Base-by-base conservation (phyloP, 2,329 filamentous ascomycete species). In the Fusarium sarcochroum region DNA sequence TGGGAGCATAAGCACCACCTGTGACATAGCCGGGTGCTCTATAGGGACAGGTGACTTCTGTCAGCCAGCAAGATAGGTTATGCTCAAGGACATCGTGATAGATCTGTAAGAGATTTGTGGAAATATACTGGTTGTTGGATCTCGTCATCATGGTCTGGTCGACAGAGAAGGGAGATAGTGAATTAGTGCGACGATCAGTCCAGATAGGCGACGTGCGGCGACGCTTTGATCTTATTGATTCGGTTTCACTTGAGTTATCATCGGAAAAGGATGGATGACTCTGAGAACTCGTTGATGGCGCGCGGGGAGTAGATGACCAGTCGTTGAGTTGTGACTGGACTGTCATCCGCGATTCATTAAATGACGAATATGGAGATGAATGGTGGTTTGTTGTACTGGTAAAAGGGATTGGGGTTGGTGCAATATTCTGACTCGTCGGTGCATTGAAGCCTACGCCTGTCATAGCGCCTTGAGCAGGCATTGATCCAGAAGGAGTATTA, bases 11-110 rank as follows among this genome's bases (percentile, higher is more conserved):
- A 0, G 20, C 52, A 7, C 47, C 57, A 1, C 46, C 49, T 4
- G 57, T 45, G 40, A 62, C 45, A 6, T 61, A 67, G 6, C 59
- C 63, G 2, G 63, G 63, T 6, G 65, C 54, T 55, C 71, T 69
- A 37, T 73, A 73, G 4, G 71, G 71, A 15, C 71, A 73, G 17
- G 71, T 73, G 7, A 69, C 69, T 41, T 73, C 71, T 1, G 71
- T 73, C 20, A 73, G 25, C 71, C 71, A 73, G 23, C 71, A 73
- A 3, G 69, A 70, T 6, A 73, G 69, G 20, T 73, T 73, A 10
- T 73, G 69, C 44, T 73, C 71, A 7, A 73, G 61, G 6, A 73
- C 71, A 27, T 73, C 71, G 41, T 73, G 71, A 18, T 73, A 73
- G 3, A 73, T 73, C 32, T 72, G 69, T 2, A 73, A 48, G 1